Evolutionary conservation across 2,329 filamentous ascomycete genomes (phyloP).

Genomic region (Pestalotiopsis fici): DNA sequence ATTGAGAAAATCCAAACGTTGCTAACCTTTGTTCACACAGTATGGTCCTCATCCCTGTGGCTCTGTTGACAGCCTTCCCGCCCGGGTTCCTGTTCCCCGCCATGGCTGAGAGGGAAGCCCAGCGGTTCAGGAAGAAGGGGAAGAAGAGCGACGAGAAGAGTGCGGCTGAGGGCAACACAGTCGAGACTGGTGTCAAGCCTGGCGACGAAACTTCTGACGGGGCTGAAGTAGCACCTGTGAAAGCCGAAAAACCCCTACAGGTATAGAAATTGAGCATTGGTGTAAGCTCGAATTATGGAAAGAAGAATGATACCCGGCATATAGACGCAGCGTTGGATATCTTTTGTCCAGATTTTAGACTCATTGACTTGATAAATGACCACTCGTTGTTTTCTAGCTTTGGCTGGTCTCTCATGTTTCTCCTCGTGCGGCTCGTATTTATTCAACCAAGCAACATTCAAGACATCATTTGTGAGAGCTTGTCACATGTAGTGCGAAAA

Average conservation of each 20-base stretch:
- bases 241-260: background rate
- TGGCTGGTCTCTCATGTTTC: background rate
- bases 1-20: background rate
- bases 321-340: background rate
- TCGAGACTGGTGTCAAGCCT: background rate
- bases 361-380: background rate
- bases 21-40: background rate
- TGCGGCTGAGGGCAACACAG: background rate
- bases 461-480: too few species aligned
- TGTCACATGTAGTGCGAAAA: too few species aligned
- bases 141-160: constrained; percentile 10
- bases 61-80: constrained; percentile 53
- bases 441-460: too few species aligned
- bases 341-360: background rate
- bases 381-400: background rate
- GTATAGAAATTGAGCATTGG: background rate
- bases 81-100: constrained; percentile 57
- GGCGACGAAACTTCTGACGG: constrained; percentile 5
- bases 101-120: constrained; percentile 42
- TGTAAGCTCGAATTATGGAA: background rate
- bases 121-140: constrained; percentile 21
- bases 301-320: background rate
- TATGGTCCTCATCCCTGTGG: constrained; percentile 49
- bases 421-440: background rate
- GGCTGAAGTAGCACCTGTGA: background rate